Percentiles rank a stretch among this genome's conserved stretches.
Evolutionary conservation across 1,284 basidiomycete genomes (phyloP).

Genomic region (Ceratobasidium sp.): DNA sequence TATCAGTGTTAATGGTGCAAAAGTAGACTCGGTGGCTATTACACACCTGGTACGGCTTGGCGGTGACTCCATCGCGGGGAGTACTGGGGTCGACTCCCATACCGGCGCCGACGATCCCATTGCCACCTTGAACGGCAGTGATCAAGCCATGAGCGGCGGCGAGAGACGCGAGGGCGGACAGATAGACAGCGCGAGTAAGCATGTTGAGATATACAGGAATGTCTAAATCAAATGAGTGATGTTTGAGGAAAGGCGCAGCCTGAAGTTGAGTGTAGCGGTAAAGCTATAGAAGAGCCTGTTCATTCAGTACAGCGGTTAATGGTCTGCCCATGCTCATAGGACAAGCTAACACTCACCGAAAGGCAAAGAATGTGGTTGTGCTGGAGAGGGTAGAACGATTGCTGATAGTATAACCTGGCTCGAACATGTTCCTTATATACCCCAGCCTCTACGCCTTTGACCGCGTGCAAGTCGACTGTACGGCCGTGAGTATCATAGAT

Average conservation of each 20-base stretch:
- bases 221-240: neutral
- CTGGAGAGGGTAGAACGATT: neutral
- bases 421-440: conserved; percentile 5
- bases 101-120: conserved; percentile 51
- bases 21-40: conserved; percentile 43
- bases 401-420: neutral
- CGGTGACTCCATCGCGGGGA: conserved; percentile 52
- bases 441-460: no score
- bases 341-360: conserved; percentile 7
- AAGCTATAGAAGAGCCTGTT: conserved; percentile 29
- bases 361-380: conserved; percentile 16
- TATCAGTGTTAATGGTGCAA: conserved; percentile 32
- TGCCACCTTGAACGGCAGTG: conserved; percentile 52
- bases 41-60: conserved; percentile 50
- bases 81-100: conserved; percentile 53
- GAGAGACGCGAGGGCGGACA: conserved; percentile 39
- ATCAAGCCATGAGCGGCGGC: conserved; percentile 51
- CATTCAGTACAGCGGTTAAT: neutral
- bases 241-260: conserved; percentile 26
- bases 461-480: neutral
- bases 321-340: neutral
- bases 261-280: conserved; percentile 7
- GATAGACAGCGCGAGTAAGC: conserved; percentile 37
- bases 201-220: conserved; percentile 10
- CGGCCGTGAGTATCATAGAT: neutral